These are phyloP conservation scores for Hypericum perforatum DNA, from an alignment of 345 rosid genomes.

Conservation along the genomic window DNA sequence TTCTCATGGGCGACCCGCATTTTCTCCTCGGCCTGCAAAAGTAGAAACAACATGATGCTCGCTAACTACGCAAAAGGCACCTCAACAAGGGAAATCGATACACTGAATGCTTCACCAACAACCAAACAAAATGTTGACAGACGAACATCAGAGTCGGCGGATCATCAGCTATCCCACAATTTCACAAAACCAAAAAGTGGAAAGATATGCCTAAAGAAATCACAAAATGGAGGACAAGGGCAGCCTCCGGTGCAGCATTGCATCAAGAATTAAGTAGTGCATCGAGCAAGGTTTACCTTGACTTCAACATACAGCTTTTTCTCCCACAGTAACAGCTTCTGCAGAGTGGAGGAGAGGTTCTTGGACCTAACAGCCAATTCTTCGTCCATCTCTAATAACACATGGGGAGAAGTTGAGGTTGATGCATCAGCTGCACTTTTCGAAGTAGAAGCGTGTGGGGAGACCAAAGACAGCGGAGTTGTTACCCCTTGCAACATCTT, in stretches of 20 bases:
- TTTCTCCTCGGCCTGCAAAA: conserved; percentile 78
- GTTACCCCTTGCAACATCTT: conserved; percentile 59
- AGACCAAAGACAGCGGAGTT: conserved; percentile 40
- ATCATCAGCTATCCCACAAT: too few relatives aligned
- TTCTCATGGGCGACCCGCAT: conserved; percentile 68
- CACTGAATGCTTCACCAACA: not conserved
- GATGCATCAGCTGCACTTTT: conserved; percentile 31
- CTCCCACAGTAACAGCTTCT: conserved; percentile 84
- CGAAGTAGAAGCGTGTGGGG: conserved; percentile 56
- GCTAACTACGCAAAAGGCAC: conserved; percentile 3
- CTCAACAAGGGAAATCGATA: not conserved
- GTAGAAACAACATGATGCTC: conserved; percentile 2
- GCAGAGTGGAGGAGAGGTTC: conserved; percentile 84
- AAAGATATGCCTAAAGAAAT: too few relatives aligned
- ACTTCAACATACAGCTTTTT: conserved; percentile 87
- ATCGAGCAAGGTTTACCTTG: conserved; percentile 41
- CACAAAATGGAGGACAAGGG: too few relatives aligned
- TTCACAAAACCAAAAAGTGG: too few relatives aligned
- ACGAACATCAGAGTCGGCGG: too few relatives aligned
- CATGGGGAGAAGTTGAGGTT: conserved; percentile 31
- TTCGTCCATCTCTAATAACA: conserved; percentile 47
- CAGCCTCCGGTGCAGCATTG: too few relatives aligned
- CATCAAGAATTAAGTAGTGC: too few relatives aligned
- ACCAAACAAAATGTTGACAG: too few relatives aligned
- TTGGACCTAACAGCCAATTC: conserved; percentile 56